Evolutionary conservation across 805 yeast species (phyloP).

Genomic region (Jamesozyma gamospora): DNA sequence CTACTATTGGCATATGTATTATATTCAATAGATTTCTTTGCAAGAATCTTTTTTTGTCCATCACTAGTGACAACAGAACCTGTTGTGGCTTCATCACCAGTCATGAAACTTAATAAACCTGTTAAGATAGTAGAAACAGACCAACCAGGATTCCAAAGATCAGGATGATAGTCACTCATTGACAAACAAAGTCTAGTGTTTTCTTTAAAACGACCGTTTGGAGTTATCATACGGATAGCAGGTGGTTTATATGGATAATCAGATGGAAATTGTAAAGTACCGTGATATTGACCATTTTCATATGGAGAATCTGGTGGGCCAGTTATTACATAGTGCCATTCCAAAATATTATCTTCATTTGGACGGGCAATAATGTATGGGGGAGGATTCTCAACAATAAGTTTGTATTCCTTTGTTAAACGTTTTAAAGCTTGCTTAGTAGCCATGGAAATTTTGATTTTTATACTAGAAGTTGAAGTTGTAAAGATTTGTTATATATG

Average conservation of each 20-base stretch:
- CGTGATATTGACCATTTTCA: conserved; percentile 81
- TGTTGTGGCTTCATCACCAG: conserved; percentile 73
- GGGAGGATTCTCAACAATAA: conserved; percentile 68
- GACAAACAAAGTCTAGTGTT: conserved; percentile 76
- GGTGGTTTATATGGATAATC: conserved; percentile 93
- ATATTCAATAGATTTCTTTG: conserved; percentile 51
- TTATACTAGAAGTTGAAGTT: neutral
- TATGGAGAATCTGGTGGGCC: conserved; percentile 91
- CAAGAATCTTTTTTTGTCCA: conserved; percentile 44
- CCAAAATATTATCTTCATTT: conserved; percentile 74
- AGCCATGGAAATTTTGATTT: conserved; percentile 27
- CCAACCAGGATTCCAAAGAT: conserved; percentile 96
- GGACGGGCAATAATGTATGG: conserved; percentile 82
- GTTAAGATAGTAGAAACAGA: conserved; percentile 79
- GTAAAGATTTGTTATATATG: no score
- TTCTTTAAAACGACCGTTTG: conserved; percentile 77
- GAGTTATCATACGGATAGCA: conserved; percentile 78
- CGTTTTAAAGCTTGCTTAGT: conserved; percentile 37
- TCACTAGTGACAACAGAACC: conserved; percentile 68
- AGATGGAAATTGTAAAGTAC: conserved; percentile 68
- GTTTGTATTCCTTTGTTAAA: conserved; percentile 72
- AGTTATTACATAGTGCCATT: conserved; percentile 87
- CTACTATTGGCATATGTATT: conserved; percentile 45
- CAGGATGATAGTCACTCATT: conserved; percentile 94
- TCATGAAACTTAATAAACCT: conserved; percentile 87